Percentiles rank a stretch among this genome's conserved stretches.
Conservation (phyloP, 768 basidiomycete species). For the Lactifluus piperatus region DNA sequence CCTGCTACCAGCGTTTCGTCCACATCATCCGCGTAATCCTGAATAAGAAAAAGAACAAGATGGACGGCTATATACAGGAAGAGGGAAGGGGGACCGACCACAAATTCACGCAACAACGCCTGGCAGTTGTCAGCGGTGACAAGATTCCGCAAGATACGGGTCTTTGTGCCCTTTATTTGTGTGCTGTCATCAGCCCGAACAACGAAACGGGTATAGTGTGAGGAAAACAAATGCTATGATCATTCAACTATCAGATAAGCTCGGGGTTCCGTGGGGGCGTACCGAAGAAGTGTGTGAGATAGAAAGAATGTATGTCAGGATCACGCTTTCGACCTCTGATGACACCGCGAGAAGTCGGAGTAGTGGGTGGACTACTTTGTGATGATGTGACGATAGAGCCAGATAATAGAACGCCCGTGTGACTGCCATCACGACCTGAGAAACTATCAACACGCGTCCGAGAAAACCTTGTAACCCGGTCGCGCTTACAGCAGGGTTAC, state of each 20-base stretch:
- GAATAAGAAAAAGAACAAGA: not conserved
- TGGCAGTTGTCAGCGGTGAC: constrained; percentile 59
- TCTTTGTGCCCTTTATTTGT: constrained; percentile 65
- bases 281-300: constrained; percentile 64
- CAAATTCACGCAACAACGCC: constrained; percentile 71
- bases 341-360: constrained; percentile 62
- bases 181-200: constrained; percentile 58
- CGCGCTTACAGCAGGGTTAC: constrained; percentile 76
- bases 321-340: constrained; percentile 67
- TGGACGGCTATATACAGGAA: not conserved
- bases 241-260: not conserved
- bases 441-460: not conserved
- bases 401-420: constrained; percentile 68
- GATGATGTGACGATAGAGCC: constrained; percentile 45
- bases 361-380: constrained; percentile 60
- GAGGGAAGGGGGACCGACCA: constrained; percentile 41
- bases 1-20: constrained; percentile 64
- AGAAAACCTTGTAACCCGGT: not conserved
- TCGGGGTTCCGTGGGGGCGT: constrained; percentile 24
- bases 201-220: constrained; percentile 58
- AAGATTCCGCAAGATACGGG: constrained; percentile 61
- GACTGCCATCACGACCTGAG: constrained; percentile 72
- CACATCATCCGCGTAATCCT: constrained; percentile 80
- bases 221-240: constrained; percentile 51
- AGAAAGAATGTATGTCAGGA: constrained; percentile 58